phyloP scores from a whole-genome alignment of 495 filamentous ascomycete genomes.

The Talaromyces stipitatus region DNA sequence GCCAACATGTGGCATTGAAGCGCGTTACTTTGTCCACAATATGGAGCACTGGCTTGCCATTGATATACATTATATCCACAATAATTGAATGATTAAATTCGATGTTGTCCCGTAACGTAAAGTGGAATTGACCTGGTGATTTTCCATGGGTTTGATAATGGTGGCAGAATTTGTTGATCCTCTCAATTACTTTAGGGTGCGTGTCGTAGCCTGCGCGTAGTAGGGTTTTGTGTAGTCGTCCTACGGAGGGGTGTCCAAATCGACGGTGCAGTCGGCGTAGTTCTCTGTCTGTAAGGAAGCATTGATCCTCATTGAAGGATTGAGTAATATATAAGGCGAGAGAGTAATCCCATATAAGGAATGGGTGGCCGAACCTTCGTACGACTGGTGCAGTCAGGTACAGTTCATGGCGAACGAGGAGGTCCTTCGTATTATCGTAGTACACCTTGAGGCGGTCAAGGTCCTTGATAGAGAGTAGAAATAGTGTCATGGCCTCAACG shows the following conservation, averaged over 20 bases:
- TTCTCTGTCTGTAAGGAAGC: background rate
- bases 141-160: background rate
- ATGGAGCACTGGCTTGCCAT: background rate
- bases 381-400: background rate
- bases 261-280: background rate
- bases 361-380: background rate
- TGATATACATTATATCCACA: background rate
- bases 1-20: slow-evolving; percentile 6
- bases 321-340: background rate
- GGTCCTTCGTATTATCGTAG: background rate
- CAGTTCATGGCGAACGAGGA: background rate
- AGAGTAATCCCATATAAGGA: background rate
- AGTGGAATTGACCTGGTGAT: background rate
- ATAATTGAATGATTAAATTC: background rate
- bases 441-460: background rate
- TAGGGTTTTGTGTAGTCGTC: background rate
- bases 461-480: background rate
- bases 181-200: background rate
- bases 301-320: background rate
- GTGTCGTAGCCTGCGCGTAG: background rate
- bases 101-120: background rate
- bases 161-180: background rate
- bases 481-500: background rate
- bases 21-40: background rate
- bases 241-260: background rate